A percentile compares a stretch with the other conserved stretches of the same genome.
Evolutionary conservation across 2,329 filamentous ascomycete species (phyloP).

Genomic region (Aspergillus niger): DNA sequence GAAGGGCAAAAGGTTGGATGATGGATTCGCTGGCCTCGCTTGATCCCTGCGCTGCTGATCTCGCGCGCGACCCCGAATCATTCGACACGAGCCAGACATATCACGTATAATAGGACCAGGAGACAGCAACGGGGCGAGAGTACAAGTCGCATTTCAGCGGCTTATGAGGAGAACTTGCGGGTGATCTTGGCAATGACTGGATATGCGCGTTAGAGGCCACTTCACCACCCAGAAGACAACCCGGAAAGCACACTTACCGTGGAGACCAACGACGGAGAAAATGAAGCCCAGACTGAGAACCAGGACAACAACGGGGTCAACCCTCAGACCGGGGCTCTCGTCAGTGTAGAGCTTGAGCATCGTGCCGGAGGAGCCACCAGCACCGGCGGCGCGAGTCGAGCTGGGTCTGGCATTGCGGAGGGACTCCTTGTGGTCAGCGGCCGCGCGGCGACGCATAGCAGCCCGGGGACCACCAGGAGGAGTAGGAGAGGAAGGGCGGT

Average conservation of each 20-base stretch:
- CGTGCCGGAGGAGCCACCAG: conserved; percentile 93
- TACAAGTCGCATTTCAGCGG: conserved; percentile 1
- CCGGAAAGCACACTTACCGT: conserved; percentile 68
- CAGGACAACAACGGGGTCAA: conserved; percentile 95
- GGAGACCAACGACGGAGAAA: conserved; percentile 95
- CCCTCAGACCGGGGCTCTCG: conserved; percentile 94
- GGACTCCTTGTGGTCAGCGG: conserved; percentile 96
- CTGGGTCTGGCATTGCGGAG: conserved; percentile 89
- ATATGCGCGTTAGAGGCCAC: conserved; percentile 21
- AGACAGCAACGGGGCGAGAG: conserved; percentile 1
- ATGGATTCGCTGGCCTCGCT: conserved; percentile 5
- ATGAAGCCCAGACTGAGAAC: conserved; percentile 97
- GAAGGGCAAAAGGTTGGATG: conserved; percentile 19
- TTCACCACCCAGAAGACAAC: background rate
- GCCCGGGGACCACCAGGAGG: conserved; percentile 93
- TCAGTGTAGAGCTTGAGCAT: conserved; percentile 99
- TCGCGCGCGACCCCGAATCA: background rate
- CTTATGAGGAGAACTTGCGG: conserved; percentile 72
- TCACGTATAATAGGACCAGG: background rate
- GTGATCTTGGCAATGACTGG: conserved; percentile 94
- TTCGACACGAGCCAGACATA: background rate
- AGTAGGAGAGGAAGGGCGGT: conserved; percentile 80
- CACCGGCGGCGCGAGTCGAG: conserved; percentile 89
- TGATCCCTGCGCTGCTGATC: background rate
- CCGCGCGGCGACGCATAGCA: conserved; percentile 90